Percentiles rank a stretch among this genome's conserved stretches.
These are phyloP conservation scores for Epicoccum sorghinum DNA, from an alignment of 2,329 filamentous ascomycete species.

Conservation along the genomic window DNA sequence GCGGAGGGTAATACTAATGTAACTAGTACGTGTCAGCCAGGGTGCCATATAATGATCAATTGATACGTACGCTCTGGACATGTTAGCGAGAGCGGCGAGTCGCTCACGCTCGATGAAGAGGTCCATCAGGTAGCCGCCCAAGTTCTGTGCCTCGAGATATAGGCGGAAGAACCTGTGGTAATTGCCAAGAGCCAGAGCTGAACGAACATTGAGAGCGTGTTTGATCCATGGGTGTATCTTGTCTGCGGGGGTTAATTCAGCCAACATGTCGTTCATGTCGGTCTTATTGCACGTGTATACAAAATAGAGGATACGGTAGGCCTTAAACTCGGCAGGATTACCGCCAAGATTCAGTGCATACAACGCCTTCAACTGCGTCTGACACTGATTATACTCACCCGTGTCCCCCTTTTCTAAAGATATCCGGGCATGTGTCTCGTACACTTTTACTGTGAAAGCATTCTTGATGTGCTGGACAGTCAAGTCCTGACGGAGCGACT, in stretches of 20 bases:
- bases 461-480: slow-evolving; percentile 97
- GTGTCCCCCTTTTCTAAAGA: slow-evolving; percentile 97
- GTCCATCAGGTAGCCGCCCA: slow-evolving; percentile 98
- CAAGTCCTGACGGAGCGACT: slow-evolving; percentile 95
- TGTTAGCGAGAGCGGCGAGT: slow-evolving; percentile 84
- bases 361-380: slow-evolving; percentile 92
- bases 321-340: slow-evolving; percentile 94
- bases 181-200: slow-evolving; percentile 89
- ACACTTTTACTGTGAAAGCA: slow-evolving; percentile 93
- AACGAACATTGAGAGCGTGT: slow-evolving; percentile 90
- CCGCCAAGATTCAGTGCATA: slow-evolving; percentile 88
- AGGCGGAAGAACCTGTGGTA: slow-evolving; percentile 98
- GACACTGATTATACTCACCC: slow-evolving; percentile 99
- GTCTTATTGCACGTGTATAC: slow-evolving; percentile 98
- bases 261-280: slow-evolving; percentile 96
- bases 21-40: slow-evolving; percentile 68
- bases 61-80: slow-evolving; percentile 89
- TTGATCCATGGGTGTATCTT: slow-evolving; percentile 82
- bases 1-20: slow-evolving; percentile 86
- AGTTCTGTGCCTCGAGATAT: slow-evolving; percentile 91
- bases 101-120: slow-evolving; percentile 97
- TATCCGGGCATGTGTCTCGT: slow-evolving; percentile 97
- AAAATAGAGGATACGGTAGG: slow-evolving; percentile 99
- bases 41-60: background rate
- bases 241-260: slow-evolving; percentile 98